Evolutionary conservation across 2,329 filamentous ascomycete species (phyloP).

Genomic region (Lojkania enalia): DNA sequence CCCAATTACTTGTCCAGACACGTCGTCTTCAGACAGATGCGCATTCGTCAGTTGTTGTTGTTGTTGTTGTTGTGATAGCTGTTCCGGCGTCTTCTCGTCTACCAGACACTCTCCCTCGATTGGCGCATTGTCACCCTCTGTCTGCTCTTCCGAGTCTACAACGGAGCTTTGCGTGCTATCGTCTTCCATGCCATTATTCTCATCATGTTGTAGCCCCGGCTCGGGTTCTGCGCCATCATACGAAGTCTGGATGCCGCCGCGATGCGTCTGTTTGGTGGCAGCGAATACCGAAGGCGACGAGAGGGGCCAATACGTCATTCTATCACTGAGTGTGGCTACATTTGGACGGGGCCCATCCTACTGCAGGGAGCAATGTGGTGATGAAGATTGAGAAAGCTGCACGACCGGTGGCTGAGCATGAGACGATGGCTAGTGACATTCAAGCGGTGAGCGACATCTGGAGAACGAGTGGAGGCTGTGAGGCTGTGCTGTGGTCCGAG

Average conservation of each 20-base stretch:
- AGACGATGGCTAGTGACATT: too few species aligned
- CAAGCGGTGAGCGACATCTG: too few species aligned
- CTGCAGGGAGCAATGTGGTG: slow-evolving; percentile 28
- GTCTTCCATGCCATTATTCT: slow-evolving; percentile 20
- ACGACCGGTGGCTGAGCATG: too few species aligned
- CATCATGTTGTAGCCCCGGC: slow-evolving; percentile 15
- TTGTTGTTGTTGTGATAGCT: slow-evolving; percentile 8
- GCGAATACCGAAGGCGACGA: slow-evolving; percentile 83
- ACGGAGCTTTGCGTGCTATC: slow-evolving; percentile 12
- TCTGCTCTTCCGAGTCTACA: slow-evolving; percentile 14
- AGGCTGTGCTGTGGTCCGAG: too few species aligned
- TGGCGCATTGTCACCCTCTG: slow-evolving; percentile 15
- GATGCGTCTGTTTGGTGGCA: slow-evolving; percentile 67
- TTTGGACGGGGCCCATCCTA: slow-evolving; percentile 41
- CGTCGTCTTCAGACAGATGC: slow-evolving; percentile 35
- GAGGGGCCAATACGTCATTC: slow-evolving; percentile 86
- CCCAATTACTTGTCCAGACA: slow-evolving; percentile 70
- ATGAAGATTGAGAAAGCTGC: slow-evolving; percentile 19
- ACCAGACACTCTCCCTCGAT: neutral
- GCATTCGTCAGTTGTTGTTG: slow-evolving; percentile 3
- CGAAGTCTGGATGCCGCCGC: slow-evolving; percentile 54
- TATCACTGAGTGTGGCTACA: slow-evolving; percentile 42
- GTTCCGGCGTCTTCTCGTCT: slow-evolving; percentile 16
- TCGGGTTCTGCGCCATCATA: slow-evolving; percentile 58
- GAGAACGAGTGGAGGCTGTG: too few species aligned